A percentile compares a stretch with the other conserved stretches of the same genome.
phyloP scores from a whole-genome alignment of 768 basidiomycete genomes.

The Sporobolomyces phaffii region DNA sequence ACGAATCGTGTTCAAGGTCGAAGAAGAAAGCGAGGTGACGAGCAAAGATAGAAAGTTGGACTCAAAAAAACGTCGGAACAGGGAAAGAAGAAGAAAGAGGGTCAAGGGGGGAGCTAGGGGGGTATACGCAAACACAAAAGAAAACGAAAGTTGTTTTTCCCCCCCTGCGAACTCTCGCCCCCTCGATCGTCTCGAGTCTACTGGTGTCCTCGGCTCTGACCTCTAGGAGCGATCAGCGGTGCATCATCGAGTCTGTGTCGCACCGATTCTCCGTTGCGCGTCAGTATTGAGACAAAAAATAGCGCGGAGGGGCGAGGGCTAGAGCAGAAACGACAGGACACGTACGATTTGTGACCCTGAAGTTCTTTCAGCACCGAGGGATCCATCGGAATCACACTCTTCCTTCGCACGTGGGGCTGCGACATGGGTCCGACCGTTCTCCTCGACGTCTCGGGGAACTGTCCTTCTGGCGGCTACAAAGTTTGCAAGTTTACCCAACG shows the following conservation, averaged over 20 bases:
- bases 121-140: too few species aligned
- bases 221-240: conserved; percentile 18
- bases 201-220: conserved; percentile 7
- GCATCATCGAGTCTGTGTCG: conserved; percentile 29
- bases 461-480: conserved; percentile 33
- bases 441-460: conserved; percentile 34
- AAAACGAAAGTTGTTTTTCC: neutral
- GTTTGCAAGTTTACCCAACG: too few species aligned
- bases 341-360: conserved; percentile 38
- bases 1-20: too few species aligned
- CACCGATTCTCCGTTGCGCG: too few species aligned
- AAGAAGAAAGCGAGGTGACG: too few species aligned
- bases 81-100: neutral
- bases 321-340: neutral
- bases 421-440: conserved; percentile 41
- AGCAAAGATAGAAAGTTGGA: too few species aligned
- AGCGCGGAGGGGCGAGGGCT: neutral
- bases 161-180: too few species aligned
- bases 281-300: too few species aligned
- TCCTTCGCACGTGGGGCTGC: conserved; percentile 81
- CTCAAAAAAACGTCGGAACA: too few species aligned
- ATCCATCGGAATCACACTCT: conserved; percentile 90
- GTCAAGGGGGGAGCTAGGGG: too few species aligned
- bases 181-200: too few species aligned
- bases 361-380: conserved; percentile 74